Evolutionary conservation across 2,329 filamentous ascomycete species (phyloP).

Genomic region (Rhexocercosporidium sp.): DNA sequence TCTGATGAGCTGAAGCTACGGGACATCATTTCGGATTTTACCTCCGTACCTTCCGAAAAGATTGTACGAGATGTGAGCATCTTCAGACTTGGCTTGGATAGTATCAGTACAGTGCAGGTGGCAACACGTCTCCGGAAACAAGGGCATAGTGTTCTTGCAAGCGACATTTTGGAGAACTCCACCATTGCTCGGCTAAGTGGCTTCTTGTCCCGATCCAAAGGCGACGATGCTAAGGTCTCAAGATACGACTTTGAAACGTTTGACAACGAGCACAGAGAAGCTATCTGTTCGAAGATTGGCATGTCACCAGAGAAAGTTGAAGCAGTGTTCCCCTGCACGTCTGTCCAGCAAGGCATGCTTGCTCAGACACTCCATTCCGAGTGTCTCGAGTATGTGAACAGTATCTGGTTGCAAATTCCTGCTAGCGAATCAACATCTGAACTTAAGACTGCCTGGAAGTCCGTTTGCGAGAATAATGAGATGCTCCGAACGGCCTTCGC

Average conservation of each 20-base stretch:
- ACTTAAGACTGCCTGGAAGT: slow-evolving; percentile 64
- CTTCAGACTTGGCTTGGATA: slow-evolving; percentile 88
- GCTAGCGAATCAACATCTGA: slow-evolving; percentile 44
- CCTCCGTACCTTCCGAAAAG: slow-evolving; percentile 52
- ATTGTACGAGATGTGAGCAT: slow-evolving; percentile 73
- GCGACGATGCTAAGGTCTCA: neutral
- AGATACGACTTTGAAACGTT: slow-evolving; percentile 57
- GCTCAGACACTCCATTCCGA: slow-evolving; percentile 72
- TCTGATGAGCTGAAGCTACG: slow-evolving; percentile 48
- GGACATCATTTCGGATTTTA: slow-evolving; percentile 56
- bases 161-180: slow-evolving; percentile 74
- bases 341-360: slow-evolving; percentile 80
- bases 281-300: slow-evolving; percentile 34
- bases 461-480: slow-evolving; percentile 59
- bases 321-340: slow-evolving; percentile 75
- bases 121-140: slow-evolving; percentile 68
- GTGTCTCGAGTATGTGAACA: slow-evolving; percentile 78
- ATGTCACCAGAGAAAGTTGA: slow-evolving; percentile 50
- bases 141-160: slow-evolving; percentile 64
- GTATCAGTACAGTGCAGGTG: slow-evolving; percentile 84
- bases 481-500: slow-evolving; percentile 81
- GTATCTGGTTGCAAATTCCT: slow-evolving; percentile 60
- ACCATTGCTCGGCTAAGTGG: slow-evolving; percentile 46
- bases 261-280: slow-evolving; percentile 48
- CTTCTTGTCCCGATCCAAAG: slow-evolving; percentile 25